phyloP scores from a whole-genome alignment of 1,139 yeast genomes.

The Saccharomyces hybrid region DNA sequence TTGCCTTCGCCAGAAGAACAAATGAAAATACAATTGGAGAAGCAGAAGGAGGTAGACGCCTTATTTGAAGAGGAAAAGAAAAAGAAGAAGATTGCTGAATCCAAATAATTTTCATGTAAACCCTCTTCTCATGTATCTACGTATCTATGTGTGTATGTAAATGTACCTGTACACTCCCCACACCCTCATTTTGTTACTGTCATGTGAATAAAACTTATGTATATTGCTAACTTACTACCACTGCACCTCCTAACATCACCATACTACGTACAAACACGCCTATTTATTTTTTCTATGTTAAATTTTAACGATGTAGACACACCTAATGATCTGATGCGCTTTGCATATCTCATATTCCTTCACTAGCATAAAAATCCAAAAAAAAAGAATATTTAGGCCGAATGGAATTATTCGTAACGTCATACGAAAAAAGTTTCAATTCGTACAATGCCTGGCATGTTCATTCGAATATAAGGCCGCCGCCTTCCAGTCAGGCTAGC shows the following conservation, averaged over 20 bases:
- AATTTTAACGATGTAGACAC: too few species aligned
- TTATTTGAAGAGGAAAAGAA: slow-evolving; percentile 28
- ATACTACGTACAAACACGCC: not conserved
- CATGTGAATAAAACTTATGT: not conserved
- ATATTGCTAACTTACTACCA: not conserved
- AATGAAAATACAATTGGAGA: slow-evolving; percentile 53
- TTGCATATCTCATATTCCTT: too few species aligned
- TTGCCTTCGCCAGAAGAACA: slow-evolving; percentile 81
- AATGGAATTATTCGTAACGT: not conserved
- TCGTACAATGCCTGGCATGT: not conserved
- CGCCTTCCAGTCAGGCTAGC: not conserved
- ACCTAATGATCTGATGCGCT: too few species aligned
- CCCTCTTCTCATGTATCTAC: not conserved
- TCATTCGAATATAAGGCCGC: not conserved
- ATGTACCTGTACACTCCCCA: not conserved
- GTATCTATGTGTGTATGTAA: not conserved
- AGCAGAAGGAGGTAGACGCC: slow-evolving; percentile 38
- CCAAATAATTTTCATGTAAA: not conserved
- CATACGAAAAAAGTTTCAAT: not conserved
- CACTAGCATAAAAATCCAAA: not conserved
- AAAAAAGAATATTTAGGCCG: not conserved
- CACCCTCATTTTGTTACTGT: not conserved
- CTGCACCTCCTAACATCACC: not conserved
- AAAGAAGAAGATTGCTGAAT: slow-evolving; percentile 6
- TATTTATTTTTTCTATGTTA: too few species aligned